Evolutionary conservation across 805 yeast species (phyloP).

Genomic region (Yarrowia sp.): DNA sequence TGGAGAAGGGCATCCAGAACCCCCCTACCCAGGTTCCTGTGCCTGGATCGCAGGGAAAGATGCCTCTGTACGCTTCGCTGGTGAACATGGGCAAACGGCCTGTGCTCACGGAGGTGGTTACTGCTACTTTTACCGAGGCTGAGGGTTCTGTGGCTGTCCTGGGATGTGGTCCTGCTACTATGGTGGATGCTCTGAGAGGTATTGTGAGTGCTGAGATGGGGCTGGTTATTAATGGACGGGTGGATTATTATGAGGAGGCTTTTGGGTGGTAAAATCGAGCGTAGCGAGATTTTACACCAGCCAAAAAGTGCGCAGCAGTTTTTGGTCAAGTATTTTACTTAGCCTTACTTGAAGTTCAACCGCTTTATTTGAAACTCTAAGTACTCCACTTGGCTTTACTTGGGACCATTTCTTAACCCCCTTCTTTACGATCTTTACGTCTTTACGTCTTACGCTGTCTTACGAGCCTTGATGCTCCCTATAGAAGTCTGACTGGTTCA

Average conservation of each 20-base stretch:
- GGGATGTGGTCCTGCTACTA: constrained; percentile 67
- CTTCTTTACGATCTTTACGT: no score
- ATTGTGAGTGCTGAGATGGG: constrained; percentile 56
- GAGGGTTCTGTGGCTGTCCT: constrained; percentile 58
- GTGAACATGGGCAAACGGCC: constrained; percentile 54
- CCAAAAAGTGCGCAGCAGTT: no score
- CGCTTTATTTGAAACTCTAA: no score
- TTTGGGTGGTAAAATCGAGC: constrained; percentile 64
- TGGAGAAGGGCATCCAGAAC: not conserved
- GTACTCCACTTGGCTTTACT: no score
- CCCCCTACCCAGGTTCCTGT: constrained; percentile 21
- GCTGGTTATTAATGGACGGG: constrained; percentile 54
- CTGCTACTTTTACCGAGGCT: constrained; percentile 51
- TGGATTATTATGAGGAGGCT: constrained; percentile 77
- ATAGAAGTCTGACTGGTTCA: constrained; percentile 6
- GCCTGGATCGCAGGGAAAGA: constrained; percentile 13
- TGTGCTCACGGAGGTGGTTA: constrained; percentile 53
- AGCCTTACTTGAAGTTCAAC: no score
- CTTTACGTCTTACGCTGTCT: no score
- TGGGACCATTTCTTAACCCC: no score
- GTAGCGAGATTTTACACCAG: not conserved
- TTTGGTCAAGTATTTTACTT: no score
- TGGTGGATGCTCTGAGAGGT: constrained; percentile 65
- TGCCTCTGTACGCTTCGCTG: constrained; percentile 24
- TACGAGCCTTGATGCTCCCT: no score